Percentiles rank a stretch among this genome's conserved stretches.
These are phyloP conservation scores for Penicillium crustosum DNA, from an alignment of 2,329 filamentous ascomycete genomes.

Conservation along the genomic window DNA sequence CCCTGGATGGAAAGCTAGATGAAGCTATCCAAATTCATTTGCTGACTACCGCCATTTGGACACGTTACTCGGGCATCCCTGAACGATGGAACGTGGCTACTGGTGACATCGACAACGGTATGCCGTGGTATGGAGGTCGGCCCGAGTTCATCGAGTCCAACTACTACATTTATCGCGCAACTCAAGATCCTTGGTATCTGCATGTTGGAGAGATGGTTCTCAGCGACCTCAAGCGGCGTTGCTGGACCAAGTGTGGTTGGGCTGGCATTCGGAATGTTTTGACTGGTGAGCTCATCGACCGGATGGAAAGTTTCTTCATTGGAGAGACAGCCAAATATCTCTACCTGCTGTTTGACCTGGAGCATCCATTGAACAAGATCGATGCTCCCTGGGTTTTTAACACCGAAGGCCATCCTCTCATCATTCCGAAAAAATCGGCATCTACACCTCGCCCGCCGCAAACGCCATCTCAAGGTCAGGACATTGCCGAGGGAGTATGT, in stretches of 20 bases:
- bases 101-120: conserved; percentile 77
- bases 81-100: conserved; percentile 90
- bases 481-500: conserved; percentile 56
- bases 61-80: conserved; percentile 86
- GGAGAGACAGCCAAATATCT: conserved; percentile 96
- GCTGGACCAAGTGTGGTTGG: conserved; percentile 91
- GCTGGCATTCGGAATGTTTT: conserved; percentile 81
- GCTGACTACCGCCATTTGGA: conserved; percentile 91
- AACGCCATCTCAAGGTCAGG: conserved; percentile 5
- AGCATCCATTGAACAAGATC: conserved; percentile 81
- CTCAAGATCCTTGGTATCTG: conserved; percentile 92
- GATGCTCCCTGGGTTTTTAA: conserved; percentile 91
- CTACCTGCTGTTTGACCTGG: conserved; percentile 82
- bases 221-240: conserved; percentile 80
- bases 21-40: conserved; percentile 89
- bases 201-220: conserved; percentile 95
- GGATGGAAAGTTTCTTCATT: conserved; percentile 98
- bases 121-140: conserved; percentile 92
- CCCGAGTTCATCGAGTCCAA: conserved; percentile 97
- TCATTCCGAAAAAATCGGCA: conserved; percentile 63
- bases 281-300: conserved; percentile 81
- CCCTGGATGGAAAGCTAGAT: conserved; percentile 82
- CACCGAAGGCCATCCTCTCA: conserved; percentile 89
- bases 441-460: conserved; percentile 13
- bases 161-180: conserved; percentile 92